Conservation (phyloP, 129 eudicot species). For the Flaveria bidentis region DNA sequence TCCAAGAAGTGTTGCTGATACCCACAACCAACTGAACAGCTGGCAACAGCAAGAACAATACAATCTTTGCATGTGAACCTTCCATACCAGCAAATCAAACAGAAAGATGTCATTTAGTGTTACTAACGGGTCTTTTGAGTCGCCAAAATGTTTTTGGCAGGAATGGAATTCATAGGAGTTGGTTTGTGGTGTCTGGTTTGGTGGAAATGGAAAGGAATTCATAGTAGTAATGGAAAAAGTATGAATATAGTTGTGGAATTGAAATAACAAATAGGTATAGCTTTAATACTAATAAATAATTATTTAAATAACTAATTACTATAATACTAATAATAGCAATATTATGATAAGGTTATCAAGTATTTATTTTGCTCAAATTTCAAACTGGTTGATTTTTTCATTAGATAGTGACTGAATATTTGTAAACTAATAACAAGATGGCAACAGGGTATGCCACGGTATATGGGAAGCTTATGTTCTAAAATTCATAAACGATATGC, state of each 20-base stretch:
- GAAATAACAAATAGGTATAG: neutral
- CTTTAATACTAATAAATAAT: neutral
- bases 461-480: neutral
- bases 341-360: neutral
- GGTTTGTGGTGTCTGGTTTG: neutral
- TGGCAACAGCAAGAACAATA: slow-evolving; percentile 77
- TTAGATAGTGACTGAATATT: neutral
- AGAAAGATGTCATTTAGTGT: slow-evolving; percentile 25
- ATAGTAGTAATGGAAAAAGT: neutral
- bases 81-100: slow-evolving; percentile 30
- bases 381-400: neutral
- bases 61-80: slow-evolving; percentile 89
- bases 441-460: neutral
- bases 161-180: neutral
- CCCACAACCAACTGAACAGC: slow-evolving; percentile 84
- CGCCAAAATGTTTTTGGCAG: neutral
- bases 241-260: neutral
- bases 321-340: neutral
- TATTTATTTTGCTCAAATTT: neutral
- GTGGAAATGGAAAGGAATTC: neutral
- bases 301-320: neutral
- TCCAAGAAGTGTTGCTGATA: slow-evolving; percentile 96
- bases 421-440: neutral
- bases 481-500: neutral
- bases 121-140: slow-evolving; percentile 1